Evolutionary conservation across 768 basidiomycete species (phyloP).

Genomic region (Scleroderma citrinum): DNA sequence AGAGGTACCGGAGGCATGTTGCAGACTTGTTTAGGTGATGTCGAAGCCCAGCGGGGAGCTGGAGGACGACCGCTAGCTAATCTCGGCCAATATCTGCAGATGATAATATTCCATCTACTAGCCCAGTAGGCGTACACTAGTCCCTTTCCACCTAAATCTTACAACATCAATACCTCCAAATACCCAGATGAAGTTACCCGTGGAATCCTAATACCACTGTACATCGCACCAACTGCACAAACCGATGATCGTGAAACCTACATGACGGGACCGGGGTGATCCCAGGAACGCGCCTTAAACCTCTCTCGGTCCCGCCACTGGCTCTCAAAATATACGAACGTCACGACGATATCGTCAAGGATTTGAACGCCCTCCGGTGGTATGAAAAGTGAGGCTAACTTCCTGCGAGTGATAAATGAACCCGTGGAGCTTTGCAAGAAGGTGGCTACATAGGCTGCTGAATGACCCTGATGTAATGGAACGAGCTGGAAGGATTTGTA

Average conservation of each 20-base stretch:
- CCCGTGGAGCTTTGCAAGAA: constrained; percentile 17
- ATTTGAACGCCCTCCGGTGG: constrained; percentile 25
- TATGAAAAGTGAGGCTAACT: constrained; percentile 19
- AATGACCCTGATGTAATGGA: constrained; percentile 6
- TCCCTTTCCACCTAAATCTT: neutral
- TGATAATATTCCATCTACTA: neutral
- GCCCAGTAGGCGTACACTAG: neutral
- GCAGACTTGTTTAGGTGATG: constrained; percentile 8
- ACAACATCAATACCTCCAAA: neutral
- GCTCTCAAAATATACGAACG: constrained; percentile 30
- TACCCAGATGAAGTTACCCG: neutral
- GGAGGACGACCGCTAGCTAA: neutral
- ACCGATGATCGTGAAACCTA: neutral
- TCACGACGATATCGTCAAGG: constrained; percentile 32
- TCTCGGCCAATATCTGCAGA: neutral
- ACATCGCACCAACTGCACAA: neutral
- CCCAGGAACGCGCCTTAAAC: constrained; percentile 7
- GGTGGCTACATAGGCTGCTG: constrained; percentile 22
- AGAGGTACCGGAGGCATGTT: constrained; percentile 8
- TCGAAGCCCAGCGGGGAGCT: neutral
- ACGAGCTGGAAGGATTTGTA: constrained; percentile 15
- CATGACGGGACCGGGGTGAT: constrained; percentile 2
- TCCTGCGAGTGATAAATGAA: constrained; percentile 9
- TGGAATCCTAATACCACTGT: neutral
- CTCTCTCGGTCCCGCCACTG: constrained; percentile 24